Conservation (phyloP, 1,139 yeast genomes). For the Scheffersomyces cryptocercus region DNA sequence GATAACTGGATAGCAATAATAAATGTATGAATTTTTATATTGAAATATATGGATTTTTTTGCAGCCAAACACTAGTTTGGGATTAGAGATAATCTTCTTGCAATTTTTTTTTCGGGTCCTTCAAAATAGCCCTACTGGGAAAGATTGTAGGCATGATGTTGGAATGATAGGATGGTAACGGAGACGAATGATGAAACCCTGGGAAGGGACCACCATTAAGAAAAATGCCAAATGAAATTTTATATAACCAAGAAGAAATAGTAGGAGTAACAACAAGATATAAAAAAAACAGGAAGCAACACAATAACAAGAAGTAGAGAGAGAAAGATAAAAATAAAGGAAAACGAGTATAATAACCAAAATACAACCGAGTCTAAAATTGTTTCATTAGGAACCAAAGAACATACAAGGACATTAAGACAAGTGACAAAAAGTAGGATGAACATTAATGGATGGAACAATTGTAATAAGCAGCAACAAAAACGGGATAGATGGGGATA, state of each 20-base stretch:
- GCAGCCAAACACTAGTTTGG: too few species aligned
- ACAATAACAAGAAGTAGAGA: slow-evolving; percentile 1
- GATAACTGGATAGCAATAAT: too few species aligned
- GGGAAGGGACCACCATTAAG: not conserved
- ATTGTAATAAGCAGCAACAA: too few species aligned
- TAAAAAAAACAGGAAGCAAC: not conserved
- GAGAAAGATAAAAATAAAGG: not conserved
- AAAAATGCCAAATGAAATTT: not conserved
- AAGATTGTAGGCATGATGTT: slow-evolving; percentile 1
- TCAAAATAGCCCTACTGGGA: slow-evolving; percentile 3
- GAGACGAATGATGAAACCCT: not conserved
- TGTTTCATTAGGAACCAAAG: slow-evolving; percentile 1
- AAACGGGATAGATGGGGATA: too few species aligned
- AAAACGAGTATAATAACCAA: not conserved
- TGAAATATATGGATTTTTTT: too few species aligned
- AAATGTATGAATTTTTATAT: too few species aligned
- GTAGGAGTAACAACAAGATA: not conserved
- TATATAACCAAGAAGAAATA: slow-evolving; percentile 1
- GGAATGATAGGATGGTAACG: slow-evolving; percentile 2
- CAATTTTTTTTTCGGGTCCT: not conserved
- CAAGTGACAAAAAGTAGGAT: not conserved
- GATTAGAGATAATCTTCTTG: too few species aligned
- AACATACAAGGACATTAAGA: slow-evolving; percentile 1
- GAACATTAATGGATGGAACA: too few species aligned
- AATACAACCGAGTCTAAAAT: not conserved